These are phyloP conservation scores for Calocera cornea DNA, from an alignment of 768 basidiomycete genomes.

Conservation along the genomic window DNA sequence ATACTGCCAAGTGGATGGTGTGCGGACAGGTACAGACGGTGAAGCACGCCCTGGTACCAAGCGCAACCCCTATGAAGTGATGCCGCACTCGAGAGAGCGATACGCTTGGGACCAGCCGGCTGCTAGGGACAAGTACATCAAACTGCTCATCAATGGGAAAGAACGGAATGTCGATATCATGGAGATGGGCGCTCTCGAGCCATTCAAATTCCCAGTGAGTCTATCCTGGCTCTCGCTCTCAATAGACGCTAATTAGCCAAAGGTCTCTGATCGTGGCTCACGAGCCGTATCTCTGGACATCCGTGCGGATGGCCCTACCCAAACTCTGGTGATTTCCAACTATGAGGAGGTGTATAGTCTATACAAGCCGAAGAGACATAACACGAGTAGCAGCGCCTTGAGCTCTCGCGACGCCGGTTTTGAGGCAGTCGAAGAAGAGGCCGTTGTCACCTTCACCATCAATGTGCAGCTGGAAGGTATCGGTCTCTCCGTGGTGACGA, in stretches of 20 bases:
- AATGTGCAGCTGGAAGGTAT: constrained; percentile 74
- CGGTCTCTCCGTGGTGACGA: constrained; percentile 84
- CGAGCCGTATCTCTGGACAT: constrained; percentile 78
- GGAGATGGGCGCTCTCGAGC: constrained; percentile 86
- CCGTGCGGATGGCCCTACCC: constrained; percentile 72
- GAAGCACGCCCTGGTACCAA: constrained; percentile 17
- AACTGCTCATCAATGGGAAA: constrained; percentile 46
- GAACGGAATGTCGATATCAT: constrained; percentile 71
- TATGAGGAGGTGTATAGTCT: constrained; percentile 76
- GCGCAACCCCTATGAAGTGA: constrained; percentile 37
- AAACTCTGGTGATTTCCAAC: constrained; percentile 72
- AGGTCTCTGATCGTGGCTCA: constrained; percentile 35
- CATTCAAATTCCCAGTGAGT: constrained; percentile 72
- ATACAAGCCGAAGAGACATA: constrained; percentile 70
- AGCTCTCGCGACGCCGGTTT: constrained; percentile 44
- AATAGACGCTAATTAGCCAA: constrained; percentile 22
- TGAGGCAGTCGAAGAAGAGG: constrained; percentile 66
- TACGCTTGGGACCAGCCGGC: constrained; percentile 96
- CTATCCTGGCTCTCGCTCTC: background rate
- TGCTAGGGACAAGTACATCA: constrained; percentile 62
- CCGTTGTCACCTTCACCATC: constrained; percentile 49
- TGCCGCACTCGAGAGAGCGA: constrained; percentile 37
- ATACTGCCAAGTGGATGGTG: constrained; percentile 59
- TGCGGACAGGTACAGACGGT: background rate
- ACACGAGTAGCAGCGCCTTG: constrained; percentile 48